Conservation (phyloP, 441 rosid species). For the Corymbia calophylla region DNA sequence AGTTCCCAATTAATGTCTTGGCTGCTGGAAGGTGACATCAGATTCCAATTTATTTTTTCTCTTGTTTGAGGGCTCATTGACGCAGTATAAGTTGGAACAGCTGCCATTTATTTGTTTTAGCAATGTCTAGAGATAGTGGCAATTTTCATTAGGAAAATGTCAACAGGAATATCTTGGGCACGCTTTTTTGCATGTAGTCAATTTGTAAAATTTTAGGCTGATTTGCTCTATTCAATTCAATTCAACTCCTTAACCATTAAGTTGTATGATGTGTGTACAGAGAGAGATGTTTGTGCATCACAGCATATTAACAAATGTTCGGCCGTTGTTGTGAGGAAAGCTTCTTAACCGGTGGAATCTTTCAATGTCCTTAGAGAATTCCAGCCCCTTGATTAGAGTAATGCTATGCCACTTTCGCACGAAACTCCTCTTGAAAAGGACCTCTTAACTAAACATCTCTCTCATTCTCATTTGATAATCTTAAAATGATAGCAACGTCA, state of each 20-base stretch:
- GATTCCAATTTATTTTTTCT: background rate
- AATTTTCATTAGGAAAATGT: background rate
- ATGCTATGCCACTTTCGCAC: slow-evolving; percentile 1
- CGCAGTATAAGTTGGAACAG: background rate
- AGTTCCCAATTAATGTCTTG: background rate
- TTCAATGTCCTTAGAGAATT: background rate
- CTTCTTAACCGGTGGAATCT: background rate
- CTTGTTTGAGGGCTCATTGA: background rate
- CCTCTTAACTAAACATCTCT: background rate
- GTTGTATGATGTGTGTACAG: background rate
- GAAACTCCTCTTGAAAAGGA: slow-evolving; percentile 20
- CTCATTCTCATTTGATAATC: background rate
- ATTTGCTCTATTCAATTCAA: background rate
- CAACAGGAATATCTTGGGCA: background rate
- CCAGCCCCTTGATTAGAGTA: background rate
- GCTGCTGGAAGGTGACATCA: background rate
- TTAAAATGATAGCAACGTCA: background rate
- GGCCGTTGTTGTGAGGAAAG: background rate
- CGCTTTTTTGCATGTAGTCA: background rate
- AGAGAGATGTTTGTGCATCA: background rate
- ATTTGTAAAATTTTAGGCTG: background rate
- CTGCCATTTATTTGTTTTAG: background rate
- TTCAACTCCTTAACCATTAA: background rate
- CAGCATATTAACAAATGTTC: background rate
- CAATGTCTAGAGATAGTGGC: background rate